These are phyloP conservation scores for Amanita inopinata DNA, from an alignment of 768 basidiomycete species.

Conservation along the genomic window DNA sequence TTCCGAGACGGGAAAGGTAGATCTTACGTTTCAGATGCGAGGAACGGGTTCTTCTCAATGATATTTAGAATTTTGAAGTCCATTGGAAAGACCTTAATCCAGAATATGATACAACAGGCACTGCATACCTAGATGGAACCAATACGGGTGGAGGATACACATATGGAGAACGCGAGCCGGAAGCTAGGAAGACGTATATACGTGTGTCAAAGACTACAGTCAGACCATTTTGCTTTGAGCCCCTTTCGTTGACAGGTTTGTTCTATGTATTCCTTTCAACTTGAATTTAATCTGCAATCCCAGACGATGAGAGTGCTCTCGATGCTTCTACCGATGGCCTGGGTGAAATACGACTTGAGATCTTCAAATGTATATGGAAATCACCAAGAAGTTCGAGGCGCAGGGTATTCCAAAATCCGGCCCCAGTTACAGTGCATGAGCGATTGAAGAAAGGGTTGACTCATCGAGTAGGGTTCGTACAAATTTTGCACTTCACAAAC, in stretches of 20 bases:
- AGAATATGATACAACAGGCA: not conserved
- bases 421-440: not conserved
- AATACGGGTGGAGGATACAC: not conserved
- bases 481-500: too few relatives aligned
- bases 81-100: not conserved
- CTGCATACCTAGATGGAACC: not conserved
- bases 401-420: not conserved
- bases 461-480: not conserved
- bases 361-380: not conserved
- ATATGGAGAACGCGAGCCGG: not conserved
- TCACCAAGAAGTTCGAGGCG: not conserved
- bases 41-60: too few relatives aligned
- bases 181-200: not conserved
- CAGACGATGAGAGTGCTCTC: not conserved
- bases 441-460: not conserved
- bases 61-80: not conserved
- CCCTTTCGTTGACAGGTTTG: not conserved
- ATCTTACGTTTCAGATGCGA: too few relatives aligned
- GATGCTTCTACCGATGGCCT: not conserved
- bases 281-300: not conserved
- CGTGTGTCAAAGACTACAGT: not conserved
- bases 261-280: not conserved
- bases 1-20: constrained; percentile 9
- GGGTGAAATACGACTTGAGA: not conserved
- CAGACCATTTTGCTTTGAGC: not conserved